Percentiles rank a stretch among this genome's conserved stretches.
Evolutionary conservation across 345 rosid species (phyloP).

Genomic region (Eucalyptus cloeziana): DNA sequence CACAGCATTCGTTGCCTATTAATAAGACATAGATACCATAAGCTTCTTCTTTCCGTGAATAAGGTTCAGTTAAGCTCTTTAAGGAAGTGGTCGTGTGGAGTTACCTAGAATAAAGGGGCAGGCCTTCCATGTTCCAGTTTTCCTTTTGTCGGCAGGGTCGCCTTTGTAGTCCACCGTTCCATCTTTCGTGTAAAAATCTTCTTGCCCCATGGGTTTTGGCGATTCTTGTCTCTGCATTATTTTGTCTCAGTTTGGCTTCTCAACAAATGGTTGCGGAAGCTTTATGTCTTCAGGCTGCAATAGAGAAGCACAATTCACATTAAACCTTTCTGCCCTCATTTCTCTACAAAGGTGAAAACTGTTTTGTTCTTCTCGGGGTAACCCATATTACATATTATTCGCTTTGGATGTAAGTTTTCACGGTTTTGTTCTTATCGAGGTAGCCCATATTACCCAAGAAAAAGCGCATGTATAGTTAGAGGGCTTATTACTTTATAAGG

Average conservation of each 20-base stretch:
- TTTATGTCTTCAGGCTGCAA: not conserved
- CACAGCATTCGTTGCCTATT: constrained; percentile 54
- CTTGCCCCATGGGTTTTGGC: constrained; percentile 13
- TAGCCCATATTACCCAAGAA: too few species aligned
- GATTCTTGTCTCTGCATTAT: not conserved
- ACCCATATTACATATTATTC: too few species aligned
- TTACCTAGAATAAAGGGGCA: constrained; percentile 81
- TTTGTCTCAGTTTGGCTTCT: not conserved
- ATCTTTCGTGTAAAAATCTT: constrained; percentile 46
- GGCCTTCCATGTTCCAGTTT: constrained; percentile 77
- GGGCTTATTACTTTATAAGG: too few species aligned
- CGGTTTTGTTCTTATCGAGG: too few species aligned
- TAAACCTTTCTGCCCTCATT: not conserved
- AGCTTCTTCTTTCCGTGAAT: not conserved
- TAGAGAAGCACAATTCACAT: not conserved
- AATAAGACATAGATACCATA: not conserved
- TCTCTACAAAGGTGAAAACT: not conserved
- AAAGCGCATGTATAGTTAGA: too few species aligned
- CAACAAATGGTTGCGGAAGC: not conserved
- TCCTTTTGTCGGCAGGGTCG: constrained; percentile 41
- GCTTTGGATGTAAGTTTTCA: too few species aligned
- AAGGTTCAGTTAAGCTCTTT: not conserved
- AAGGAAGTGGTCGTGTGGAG: not conserved
- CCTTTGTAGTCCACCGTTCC: constrained; percentile 53
- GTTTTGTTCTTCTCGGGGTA: too few species aligned